A percentile compares a stretch with the other conserved stretches of the same genome.
These are phyloP conservation scores for Podaxis rugospora DNA, from an alignment of 768 basidiomycete species.

Conservation along the genomic window DNA sequence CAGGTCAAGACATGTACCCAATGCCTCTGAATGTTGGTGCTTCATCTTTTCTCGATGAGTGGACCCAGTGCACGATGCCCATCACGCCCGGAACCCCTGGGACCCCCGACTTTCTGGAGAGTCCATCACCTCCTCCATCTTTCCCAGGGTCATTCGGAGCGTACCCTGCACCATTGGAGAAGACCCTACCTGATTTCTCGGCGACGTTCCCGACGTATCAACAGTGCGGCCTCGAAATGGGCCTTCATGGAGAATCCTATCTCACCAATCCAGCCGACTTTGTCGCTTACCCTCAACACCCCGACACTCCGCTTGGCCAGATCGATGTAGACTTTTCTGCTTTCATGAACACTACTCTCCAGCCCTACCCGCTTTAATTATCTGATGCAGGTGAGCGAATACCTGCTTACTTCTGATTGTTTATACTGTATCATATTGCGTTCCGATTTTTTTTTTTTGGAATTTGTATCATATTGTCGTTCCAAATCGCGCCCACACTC, in stretches of 20 bases:
- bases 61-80: conserved; percentile 42
- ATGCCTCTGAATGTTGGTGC: conserved; percentile 36
- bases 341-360: conserved; percentile 31
- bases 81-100: conserved; percentile 39
- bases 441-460: neutral
- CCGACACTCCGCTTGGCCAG: conserved; percentile 14
- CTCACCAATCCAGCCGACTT: conserved; percentile 13
- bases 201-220: conserved; percentile 18
- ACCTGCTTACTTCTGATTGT: conserved; percentile 1
- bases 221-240: conserved; percentile 10
- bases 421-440: conserved; percentile 11
- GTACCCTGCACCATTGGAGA: conserved; percentile 20
- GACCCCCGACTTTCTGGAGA: conserved; percentile 32
- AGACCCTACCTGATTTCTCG: conserved; percentile 20
- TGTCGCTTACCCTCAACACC: conserved; percentile 10
- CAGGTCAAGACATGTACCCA: conserved; percentile 9
- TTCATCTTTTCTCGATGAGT: conserved; percentile 27
- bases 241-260: conserved; percentile 12
- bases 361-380: conserved; percentile 7
- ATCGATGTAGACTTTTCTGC: conserved; percentile 26
- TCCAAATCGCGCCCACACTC: neutral
- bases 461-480: conserved; percentile 5
- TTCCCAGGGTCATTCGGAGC: conserved; percentile 26
- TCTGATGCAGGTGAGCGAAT: neutral
- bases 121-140: conserved; percentile 21